Base-by-base conservation (phyloP, 768 basidiomycete species). In the Tulasnella sp. region DNA sequence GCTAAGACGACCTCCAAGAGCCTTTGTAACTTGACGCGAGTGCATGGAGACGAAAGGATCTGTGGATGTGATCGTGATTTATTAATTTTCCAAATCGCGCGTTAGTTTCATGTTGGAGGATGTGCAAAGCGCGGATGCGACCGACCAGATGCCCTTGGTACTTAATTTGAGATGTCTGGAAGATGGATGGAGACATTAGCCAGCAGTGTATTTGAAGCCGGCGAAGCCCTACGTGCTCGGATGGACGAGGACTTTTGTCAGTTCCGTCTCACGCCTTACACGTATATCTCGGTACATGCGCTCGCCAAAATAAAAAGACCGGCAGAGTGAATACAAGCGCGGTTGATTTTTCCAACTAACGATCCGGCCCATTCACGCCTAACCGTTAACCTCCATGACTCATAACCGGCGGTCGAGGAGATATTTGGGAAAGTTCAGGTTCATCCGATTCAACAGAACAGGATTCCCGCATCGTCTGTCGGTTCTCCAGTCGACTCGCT, bases 71-170 rank as follows among this genome's bases (percentile, higher is more conserved):
- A 94, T 94, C 41, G 91, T 93, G 73, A 95, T 92, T 66, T 21
- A 8, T n/a, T n/a, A n/a, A n/a, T n/a, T n/a, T n/a, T n/a, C 24
- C n/a, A 50, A 44, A 29, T 34, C 24, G 61, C 58, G 15, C 2
- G 41, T 52, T 4, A 19, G 45, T n/a, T 0, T n/a, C n/a, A n/a
- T n/a, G n/a, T n/a, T n/a, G n/a, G n/a, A n/a, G n/a, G n/a, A n/a
- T n/a, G n/a, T n/a, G n/a, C n/a, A n/a, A n/a, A n/a, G n/a, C n/a
- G n/a, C n/a, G n/a, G n/a, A 38, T 7, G 34, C 7, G 7, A 23
- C 87, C 67, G 65, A 93, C 91, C n/a, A 93, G 93, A 72, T 95
- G 93, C 92, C 92, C 96, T 69, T 96, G 91, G 70, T 78, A 83
- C 19, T n/a, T n/a, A n/a, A n/a, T 67, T 71, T 44, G 90, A 93